These are phyloP conservation scores for Saccharomycopsis amapae DNA, from an alignment of 805 yeast species.

Conservation along the genomic window DNA sequence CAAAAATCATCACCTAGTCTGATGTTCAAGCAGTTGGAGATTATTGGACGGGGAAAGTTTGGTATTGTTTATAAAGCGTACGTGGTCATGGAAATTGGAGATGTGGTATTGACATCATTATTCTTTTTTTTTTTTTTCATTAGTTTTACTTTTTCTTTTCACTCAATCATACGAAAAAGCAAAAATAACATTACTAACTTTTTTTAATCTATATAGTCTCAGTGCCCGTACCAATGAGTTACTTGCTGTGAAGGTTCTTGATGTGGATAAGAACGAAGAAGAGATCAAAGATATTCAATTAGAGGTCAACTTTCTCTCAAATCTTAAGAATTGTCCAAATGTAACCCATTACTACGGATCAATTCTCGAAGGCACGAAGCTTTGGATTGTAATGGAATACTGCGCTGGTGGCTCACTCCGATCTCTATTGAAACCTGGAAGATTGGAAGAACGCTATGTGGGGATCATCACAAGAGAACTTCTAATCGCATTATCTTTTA, in stretches of 20 bases:
- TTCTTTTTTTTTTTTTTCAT: too few species aligned
- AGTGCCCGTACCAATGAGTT: constrained; percentile 51
- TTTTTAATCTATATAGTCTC: too few species aligned
- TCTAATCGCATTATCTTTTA: constrained; percentile 65
- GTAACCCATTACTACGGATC: constrained; percentile 91
- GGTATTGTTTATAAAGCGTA: constrained; percentile 93
- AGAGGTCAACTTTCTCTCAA: constrained; percentile 81
- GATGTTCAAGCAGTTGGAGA: constrained; percentile 73
- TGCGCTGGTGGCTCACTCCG: constrained; percentile 96
- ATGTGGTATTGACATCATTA: too few species aligned
- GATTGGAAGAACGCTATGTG: constrained; percentile 74
- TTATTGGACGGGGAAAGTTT: constrained; percentile 93
- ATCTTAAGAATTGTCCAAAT: constrained; percentile 79
- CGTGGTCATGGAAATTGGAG: too few species aligned
- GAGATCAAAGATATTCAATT: constrained; percentile 93
- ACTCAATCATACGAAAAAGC: too few species aligned
- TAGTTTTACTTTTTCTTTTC: too few species aligned
- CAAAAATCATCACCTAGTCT: constrained; percentile 16
- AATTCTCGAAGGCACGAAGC: constrained; percentile 75
- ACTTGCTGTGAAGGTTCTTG: constrained; percentile 88
- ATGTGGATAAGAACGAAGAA: constrained; percentile 87
- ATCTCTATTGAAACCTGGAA: constrained; percentile 79
- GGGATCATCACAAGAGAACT: constrained; percentile 83
- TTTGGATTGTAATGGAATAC: constrained; percentile 97
- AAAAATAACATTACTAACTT: too few species aligned